phyloP scores from a whole-genome alignment of 305 asterid genomes.

The Fraxinus angustifolia region DNA sequence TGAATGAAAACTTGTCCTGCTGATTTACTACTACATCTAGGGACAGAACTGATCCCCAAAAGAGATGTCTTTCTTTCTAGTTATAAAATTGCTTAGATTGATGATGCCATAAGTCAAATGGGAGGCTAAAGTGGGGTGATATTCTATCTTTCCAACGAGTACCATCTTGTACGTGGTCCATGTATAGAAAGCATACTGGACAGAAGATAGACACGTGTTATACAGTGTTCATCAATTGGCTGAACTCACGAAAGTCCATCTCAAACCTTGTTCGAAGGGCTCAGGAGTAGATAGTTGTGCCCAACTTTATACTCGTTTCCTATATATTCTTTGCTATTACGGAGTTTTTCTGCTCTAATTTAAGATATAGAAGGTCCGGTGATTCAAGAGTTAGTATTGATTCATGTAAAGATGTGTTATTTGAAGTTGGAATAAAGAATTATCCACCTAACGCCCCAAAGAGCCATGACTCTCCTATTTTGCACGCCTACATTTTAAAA shows the following conservation, averaged over 20 bases:
- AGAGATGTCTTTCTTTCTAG: not conserved
- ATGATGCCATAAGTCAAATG: not conserved
- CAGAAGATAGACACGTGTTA: not conserved
- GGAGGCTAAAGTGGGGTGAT: not conserved
- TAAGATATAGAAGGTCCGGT: not conserved
- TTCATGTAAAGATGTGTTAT: not conserved
- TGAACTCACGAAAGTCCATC: not conserved
- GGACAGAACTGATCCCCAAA: not conserved
- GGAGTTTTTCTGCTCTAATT: no score
- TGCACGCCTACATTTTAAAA: not conserved
- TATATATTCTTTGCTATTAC: no score
- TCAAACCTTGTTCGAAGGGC: not conserved
- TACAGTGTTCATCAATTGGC: not conserved
- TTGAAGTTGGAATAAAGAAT: no score
- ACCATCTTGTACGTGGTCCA: not conserved
- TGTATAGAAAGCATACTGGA: not conserved
- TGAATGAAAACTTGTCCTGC: not conserved
- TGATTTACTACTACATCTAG: not conserved
- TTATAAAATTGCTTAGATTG: not conserved
- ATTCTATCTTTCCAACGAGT: not conserved
- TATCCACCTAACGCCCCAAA: not conserved
- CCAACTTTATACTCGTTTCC: not conserved
- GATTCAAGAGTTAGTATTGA: not conserved
- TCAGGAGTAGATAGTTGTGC: not conserved
- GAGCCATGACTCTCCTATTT: not conserved